phyloP scores from a whole-genome alignment of 2,329 filamentous ascomycete genomes.

The Lecanoromycetidae sp. region DNA sequence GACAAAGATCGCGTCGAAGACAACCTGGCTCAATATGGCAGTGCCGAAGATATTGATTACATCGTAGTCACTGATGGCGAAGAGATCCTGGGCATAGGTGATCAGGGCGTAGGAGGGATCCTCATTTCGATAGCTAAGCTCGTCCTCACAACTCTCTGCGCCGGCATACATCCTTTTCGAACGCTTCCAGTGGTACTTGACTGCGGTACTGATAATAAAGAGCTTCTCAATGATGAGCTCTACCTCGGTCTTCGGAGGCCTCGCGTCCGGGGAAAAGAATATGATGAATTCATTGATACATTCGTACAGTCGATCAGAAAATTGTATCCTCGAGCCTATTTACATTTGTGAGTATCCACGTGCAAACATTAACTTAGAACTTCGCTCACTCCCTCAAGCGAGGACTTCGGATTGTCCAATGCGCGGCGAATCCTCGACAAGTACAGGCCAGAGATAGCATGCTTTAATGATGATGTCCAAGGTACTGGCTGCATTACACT shows the following conservation, averaged over 20 bases:
- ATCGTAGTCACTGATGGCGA: constrained; percentile 70
- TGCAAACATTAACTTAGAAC: background rate
- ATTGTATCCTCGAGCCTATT: constrained; percentile 3
- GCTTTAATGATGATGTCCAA: constrained; percentile 87
- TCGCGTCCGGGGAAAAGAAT: constrained; percentile 46
- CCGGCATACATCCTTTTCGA: constrained; percentile 69
- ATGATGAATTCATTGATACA: constrained; percentile 30
- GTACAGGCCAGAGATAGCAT: constrained; percentile 61
- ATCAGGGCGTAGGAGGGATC: constrained; percentile 76
- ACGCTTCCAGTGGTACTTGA: constrained; percentile 74
- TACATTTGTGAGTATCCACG: constrained; percentile 48
- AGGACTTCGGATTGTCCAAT: constrained; percentile 73
- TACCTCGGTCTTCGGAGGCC: constrained; percentile 63
- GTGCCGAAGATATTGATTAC: constrained; percentile 66
- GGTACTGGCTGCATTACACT: constrained; percentile 81
- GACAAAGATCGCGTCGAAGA: constrained; percentile 54
- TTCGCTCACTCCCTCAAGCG: constrained; percentile 25
- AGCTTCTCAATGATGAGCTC: constrained; percentile 60
- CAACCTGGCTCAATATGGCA: constrained; percentile 56
- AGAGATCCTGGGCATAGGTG: constrained; percentile 73
- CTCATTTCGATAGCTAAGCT: constrained; percentile 77
- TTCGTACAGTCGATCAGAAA: constrained; percentile 1
- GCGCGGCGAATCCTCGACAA: constrained; percentile 63
- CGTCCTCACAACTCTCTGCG: constrained; percentile 69
- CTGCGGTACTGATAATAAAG: constrained; percentile 71